A percentile compares a stretch with the other conserved stretches of the same genome.
phyloP scores from a whole-genome alignment of 805 yeast genomes.

The Wickerhamiella musiphila region DNA sequence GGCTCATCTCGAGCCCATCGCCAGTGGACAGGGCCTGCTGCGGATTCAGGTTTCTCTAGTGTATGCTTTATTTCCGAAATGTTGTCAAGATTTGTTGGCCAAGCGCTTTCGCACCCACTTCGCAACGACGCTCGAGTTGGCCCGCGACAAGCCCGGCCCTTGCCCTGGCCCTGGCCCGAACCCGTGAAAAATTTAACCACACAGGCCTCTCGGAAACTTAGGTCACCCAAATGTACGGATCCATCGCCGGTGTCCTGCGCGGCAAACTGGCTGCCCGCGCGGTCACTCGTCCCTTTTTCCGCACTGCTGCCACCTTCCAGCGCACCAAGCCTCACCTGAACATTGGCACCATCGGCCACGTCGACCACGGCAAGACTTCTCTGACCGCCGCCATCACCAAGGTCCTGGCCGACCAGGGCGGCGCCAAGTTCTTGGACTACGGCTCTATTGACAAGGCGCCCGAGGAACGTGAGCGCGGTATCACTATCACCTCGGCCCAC shows the following conservation, averaged over 20 bases:
- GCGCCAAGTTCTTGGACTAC: constrained; percentile 87
- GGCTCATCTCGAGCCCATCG: too few species aligned
- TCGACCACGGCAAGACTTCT: constrained; percentile 97
- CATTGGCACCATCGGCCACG: constrained; percentile 97
- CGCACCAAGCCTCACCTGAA: constrained; percentile 95
- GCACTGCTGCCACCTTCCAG: constrained; percentile 58
- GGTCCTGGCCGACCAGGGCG: constrained; percentile 73
- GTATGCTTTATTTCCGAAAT: too few species aligned
- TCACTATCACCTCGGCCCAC: constrained; percentile 94
- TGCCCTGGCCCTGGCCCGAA: constrained; percentile 2
- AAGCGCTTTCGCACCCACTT: too few species aligned
- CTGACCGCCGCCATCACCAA: constrained; percentile 97
- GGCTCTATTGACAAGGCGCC: constrained; percentile 92
- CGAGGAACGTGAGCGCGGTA: constrained; percentile 99
- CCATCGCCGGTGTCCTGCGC: too few species aligned
- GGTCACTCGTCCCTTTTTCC: constrained; percentile 5
- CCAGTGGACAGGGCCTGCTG: too few species aligned
- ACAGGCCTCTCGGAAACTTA: too few species aligned
- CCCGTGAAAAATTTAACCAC: too few species aligned
- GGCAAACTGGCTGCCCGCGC: too few species aligned
- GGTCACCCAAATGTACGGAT: too few species aligned
- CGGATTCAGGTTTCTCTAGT: too few species aligned
- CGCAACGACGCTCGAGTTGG: constrained; percentile 1
- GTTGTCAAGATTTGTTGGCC: too few species aligned
- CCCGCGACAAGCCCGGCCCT: background rate